phyloP scores from a whole-genome alignment of 179 eudicot species.

The Nepenthes alata region DNA sequence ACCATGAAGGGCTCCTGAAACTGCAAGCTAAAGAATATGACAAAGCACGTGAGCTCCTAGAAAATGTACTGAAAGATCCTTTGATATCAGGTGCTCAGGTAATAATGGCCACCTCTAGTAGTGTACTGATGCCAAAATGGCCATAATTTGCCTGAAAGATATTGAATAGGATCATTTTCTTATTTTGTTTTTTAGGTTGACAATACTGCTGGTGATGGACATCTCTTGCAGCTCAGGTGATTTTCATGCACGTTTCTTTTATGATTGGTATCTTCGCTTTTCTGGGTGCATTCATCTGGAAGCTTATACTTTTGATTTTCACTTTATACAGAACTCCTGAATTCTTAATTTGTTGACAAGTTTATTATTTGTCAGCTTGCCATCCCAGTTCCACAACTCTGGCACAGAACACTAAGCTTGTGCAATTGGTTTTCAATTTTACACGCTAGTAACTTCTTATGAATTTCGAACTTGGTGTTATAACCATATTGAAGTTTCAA shows the following conservation, averaged over 20 bases:
- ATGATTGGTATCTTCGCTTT: not conserved
- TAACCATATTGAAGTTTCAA: too few species aligned
- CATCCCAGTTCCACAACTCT: too few species aligned
- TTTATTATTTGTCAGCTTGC: too few species aligned
- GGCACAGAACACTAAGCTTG: too few species aligned
- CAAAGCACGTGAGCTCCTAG: slow-evolving; percentile 75
- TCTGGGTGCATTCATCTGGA: too few species aligned
- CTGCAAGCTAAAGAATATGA: slow-evolving; percentile 76
- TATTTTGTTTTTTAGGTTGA: slow-evolving; percentile 44
- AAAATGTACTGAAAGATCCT: slow-evolving; percentile 78
- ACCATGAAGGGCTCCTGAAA: slow-evolving; percentile 86
- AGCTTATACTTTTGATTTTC: too few species aligned
- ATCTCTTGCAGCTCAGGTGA: slow-evolving; percentile 89
- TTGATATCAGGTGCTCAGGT: slow-evolving; percentile 72
- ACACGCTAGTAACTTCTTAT: too few species aligned
- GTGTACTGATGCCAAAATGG: not conserved
- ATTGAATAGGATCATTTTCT: slow-evolving; percentile 5
- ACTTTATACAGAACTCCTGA: too few species aligned
- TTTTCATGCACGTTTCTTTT: not conserved
- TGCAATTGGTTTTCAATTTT: too few species aligned
- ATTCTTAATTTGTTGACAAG: too few species aligned
- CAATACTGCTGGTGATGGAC: slow-evolving; percentile 60
- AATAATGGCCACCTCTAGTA: slow-evolving; percentile 3
- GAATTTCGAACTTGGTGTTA: too few species aligned
- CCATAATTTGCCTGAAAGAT: slow-evolving; percentile 1